Evolutionary conservation across 768 basidiomycete genomes (phyloP).

Genomic region (Mrakia blollopis): DNA sequence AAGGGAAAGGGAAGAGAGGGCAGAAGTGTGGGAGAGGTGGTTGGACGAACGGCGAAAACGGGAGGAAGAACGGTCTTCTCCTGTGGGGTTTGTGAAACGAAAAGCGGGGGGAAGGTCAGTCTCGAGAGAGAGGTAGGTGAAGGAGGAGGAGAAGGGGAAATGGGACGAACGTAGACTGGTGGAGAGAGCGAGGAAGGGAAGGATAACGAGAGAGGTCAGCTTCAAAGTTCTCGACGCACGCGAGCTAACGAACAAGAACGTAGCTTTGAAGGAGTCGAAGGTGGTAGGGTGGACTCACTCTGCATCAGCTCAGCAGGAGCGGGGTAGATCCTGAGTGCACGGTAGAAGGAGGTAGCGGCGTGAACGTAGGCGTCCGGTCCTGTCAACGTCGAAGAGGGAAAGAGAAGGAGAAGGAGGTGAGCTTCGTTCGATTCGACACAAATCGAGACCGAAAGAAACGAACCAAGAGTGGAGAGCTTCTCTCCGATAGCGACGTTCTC

Average conservation of each 20-base stretch:
- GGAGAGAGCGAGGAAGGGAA: not conserved
- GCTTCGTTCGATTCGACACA: not conserved
- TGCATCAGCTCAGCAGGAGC: conserved; percentile 87
- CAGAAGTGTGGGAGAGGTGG: not conserved
- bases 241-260: conserved; percentile 34
- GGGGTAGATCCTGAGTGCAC: conserved; percentile 90
- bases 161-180: conserved; percentile 3
- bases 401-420: conserved; percentile 12
- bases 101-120: not conserved
- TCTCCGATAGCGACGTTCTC: conserved; percentile 81
- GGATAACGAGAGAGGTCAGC: too few relatives aligned
- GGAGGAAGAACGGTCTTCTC: conserved; percentile 76
- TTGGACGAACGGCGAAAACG: conserved; percentile 38
- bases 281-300: conserved; percentile 45
- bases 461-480: conserved; percentile 69
- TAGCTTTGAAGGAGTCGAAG: too few relatives aligned
- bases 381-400: conserved; percentile 40
- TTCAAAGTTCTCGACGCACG: not conserved
- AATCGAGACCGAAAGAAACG: conserved; percentile 35
- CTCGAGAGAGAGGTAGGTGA: too few relatives aligned
- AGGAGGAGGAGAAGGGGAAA: too few relatives aligned
- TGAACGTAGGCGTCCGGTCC: conserved; percentile 72
- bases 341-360: conserved; percentile 85
- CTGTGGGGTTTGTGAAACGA: conserved; percentile 47
- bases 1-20: not conserved